A percentile compares a stretch with the other conserved stretches of the same genome.
phyloP scores from a whole-genome alignment of 345 rosid genomes.

The Lepidium sativum region DNA sequence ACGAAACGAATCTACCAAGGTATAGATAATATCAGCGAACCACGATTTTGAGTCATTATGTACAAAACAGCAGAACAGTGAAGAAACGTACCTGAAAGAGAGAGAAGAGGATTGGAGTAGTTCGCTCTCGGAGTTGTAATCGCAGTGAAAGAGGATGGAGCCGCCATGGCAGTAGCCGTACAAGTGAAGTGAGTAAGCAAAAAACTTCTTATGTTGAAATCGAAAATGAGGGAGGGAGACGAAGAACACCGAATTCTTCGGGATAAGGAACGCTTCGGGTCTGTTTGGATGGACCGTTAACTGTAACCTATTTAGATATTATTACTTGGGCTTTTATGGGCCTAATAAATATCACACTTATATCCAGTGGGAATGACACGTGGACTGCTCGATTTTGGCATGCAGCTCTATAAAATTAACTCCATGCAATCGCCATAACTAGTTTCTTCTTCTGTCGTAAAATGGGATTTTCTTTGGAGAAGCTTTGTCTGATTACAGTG shows the following conservation, averaged over 20 bases:
- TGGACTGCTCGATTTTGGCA: background rate
- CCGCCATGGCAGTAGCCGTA: slow-evolving; percentile 42
- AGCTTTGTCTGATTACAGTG: background rate
- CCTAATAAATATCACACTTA: background rate
- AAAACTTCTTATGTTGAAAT: background rate
- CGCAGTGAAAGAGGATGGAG: slow-evolving; percentile 37
- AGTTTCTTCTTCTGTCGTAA: background rate
- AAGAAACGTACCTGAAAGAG: slow-evolving; percentile 30
- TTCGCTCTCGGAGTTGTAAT: slow-evolving; percentile 31
- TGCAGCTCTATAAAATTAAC: background rate
- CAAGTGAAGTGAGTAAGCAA: background rate
- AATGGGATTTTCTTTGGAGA: background rate
- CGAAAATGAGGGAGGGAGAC: background rate
- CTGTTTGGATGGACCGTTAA: background rate
- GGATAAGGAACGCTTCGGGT: slow-evolving; percentile 7
- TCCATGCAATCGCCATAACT: background rate
- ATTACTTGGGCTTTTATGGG: background rate
- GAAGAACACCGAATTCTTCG: background rate
- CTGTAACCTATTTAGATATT: background rate
- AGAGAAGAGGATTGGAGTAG: slow-evolving; percentile 33
- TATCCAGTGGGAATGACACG: background rate
- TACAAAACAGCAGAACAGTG: background rate
- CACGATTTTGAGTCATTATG: background rate
- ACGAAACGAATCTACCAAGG: slow-evolving; percentile 32
- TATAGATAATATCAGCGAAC: background rate